Conservation (phyloP, 75 land plant species). For the Larix kaempferi region DNA sequence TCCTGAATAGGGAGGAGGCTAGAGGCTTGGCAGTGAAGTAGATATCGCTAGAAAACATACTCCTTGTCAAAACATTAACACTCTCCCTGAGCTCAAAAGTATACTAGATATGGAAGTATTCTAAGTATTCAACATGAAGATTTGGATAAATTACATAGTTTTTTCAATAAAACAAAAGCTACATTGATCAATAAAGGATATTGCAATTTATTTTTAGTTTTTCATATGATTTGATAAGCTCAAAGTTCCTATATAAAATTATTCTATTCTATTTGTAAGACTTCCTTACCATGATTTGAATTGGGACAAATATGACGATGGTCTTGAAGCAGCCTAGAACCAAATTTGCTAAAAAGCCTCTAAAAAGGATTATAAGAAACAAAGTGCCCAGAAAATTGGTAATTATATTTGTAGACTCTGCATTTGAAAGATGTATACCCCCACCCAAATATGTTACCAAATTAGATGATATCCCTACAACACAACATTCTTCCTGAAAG, state of each 20-base stretch:
- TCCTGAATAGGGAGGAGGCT: conserved; percentile 61
- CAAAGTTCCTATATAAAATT: too few species aligned
- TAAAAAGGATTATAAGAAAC: conserved; percentile 51
- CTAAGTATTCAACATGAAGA: not conserved
- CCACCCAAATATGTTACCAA: conserved; percentile 57
- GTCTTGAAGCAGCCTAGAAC: conserved; percentile 68
- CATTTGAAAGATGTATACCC: conserved; percentile 47
- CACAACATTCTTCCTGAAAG: conserved; percentile 49
- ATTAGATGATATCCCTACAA: conserved; percentile 57
- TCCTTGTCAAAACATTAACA: conserved; percentile 40
- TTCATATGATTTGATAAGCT: too few species aligned
- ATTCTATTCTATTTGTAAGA: too few species aligned
- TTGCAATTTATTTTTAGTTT: too few species aligned
- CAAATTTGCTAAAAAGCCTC: conserved; percentile 72
- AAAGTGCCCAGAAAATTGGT: conserved; percentile 78
- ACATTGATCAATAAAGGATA: too few species aligned
- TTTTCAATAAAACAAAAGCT: too few species aligned
- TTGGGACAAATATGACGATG: conserved; percentile 48
- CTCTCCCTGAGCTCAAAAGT: too few species aligned
- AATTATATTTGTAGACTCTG: conserved; percentile 60
- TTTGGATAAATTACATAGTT: too few species aligned
- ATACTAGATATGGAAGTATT: not conserved
- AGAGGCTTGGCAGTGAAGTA: conserved; percentile 57
- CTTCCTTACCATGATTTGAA: conserved; percentile 55
- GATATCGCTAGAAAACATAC: conserved; percentile 48